Evolutionary conservation across 768 basidiomycete genomes (phyloP), one percentile per base, ranked within the genome.

Genomic region (Tephrocybe rancida): DNA sequence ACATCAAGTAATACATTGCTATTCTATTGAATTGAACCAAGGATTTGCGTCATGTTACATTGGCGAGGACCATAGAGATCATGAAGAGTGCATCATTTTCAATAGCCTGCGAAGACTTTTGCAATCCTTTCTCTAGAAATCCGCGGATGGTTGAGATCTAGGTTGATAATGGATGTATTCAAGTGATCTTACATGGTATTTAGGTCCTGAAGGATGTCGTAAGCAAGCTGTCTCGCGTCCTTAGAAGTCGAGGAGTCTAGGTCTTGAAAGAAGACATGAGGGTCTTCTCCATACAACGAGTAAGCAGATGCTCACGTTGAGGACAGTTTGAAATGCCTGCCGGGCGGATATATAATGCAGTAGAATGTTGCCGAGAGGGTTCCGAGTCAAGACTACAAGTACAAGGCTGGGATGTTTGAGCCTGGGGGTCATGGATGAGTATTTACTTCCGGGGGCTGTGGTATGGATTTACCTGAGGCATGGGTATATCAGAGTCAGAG

Each of bases 131-230:
- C 67, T 22, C 19, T 19, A 26, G 18, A 22, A 5, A 21, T 9
- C n/a, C n/a, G n/a, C n/a, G n/a, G n/a, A n/a, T n/a, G n/a, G 22
- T 51, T 21, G 53, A 43, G 52, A 45, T 19, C 38, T 19, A 42
- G 16, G 39, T 14, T 25, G 16, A 41, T 7, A 19, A 41, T 19
- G 39, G 19, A 37, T 7, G 3, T n/a, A 8, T 26, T n/a, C 29
- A 29, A 16, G n/a, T n/a, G n/a, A n/a, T n/a, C 66, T 52, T 57
- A 69, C 70, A 72, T 63, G 8, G 70, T 68, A 46, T 62, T 59
- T 52, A 61, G 62, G 47, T 72, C 67, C 54, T 68, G 67, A n/a
- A 61, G 48, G 24, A 70, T 70, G 27, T 67, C 67, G 22, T 67
- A 56, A 16, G 64, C 52, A 27, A 58, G 58, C 45, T 59, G 52